Evolutionary conservation across 441 rosid genomes (phyloP).

Genomic region (Arabidopsis lyrata): DNA sequence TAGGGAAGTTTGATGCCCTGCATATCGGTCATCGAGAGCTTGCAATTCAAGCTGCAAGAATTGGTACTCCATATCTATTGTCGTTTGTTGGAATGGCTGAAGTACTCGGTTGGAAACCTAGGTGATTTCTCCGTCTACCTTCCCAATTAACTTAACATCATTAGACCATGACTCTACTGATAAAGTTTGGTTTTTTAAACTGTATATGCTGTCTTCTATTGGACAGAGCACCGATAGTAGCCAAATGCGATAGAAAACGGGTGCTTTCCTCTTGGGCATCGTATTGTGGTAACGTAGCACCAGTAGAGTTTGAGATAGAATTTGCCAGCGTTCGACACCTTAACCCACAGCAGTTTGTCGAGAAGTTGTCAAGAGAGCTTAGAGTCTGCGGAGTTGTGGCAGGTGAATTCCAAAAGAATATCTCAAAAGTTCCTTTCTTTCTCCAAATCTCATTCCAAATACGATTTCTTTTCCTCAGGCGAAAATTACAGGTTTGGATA

Average conservation of each 20-base stretch:
- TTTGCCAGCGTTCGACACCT: slow-evolving; percentile 81
- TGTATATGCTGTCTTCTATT: neutral
- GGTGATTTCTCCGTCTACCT: slow-evolving; percentile 47
- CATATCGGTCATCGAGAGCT: slow-evolving; percentile 86
- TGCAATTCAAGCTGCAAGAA: slow-evolving; percentile 83
- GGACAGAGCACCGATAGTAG: slow-evolving; percentile 76
- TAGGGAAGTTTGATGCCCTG: slow-evolving; percentile 92
- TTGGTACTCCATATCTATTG: slow-evolving; percentile 73
- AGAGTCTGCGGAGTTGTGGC: slow-evolving; percentile 81
- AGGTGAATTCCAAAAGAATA: slow-evolving; percentile 46
- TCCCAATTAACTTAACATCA: neutral
- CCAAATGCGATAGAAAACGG: slow-evolving; percentile 78
- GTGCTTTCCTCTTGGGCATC: slow-evolving; percentile 79
- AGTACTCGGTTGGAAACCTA: slow-evolving; percentile 85
- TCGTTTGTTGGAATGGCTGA: slow-evolving; percentile 89
- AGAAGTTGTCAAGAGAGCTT: slow-evolving; percentile 78
- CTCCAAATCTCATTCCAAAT: slow-evolving; percentile 30
- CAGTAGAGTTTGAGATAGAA: slow-evolving; percentile 68
- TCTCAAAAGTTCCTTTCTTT: slow-evolving; percentile 12
- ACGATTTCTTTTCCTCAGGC: slow-evolving; percentile 55
- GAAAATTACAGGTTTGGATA: slow-evolving; percentile 88
- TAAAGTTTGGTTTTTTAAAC: neutral
- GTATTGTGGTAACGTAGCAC: slow-evolving; percentile 62
- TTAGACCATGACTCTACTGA: neutral
- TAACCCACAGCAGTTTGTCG: slow-evolving; percentile 77